These are phyloP conservation scores for Polytolypa hystricis DNA, from an alignment of 2,329 filamentous ascomycete genomes.

Conservation along the genomic window DNA sequence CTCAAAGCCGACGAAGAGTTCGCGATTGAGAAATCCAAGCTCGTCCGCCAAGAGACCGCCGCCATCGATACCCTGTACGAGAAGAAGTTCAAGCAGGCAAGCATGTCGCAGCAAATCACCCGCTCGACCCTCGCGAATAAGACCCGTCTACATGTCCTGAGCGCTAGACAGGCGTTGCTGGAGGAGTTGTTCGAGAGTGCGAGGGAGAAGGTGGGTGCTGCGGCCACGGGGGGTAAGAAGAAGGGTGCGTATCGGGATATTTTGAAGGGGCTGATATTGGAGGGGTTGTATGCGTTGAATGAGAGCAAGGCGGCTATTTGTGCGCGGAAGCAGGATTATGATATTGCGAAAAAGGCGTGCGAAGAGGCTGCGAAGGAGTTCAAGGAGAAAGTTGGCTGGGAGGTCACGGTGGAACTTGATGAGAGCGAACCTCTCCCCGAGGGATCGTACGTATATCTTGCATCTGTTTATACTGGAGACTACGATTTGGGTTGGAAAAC, in stretches of 20 bases:
- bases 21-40: constrained; percentile 96
- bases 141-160: constrained; percentile 78
- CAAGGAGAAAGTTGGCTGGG: constrained; percentile 63
- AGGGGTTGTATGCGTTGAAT: constrained; percentile 79
- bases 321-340: constrained; percentile 69
- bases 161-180: constrained; percentile 78
- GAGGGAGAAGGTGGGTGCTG: constrained; percentile 58
- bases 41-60: constrained; percentile 88
- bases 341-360: constrained; percentile 64
- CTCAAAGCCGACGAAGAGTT: constrained; percentile 99
- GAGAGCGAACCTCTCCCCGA: constrained; percentile 70
- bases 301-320: constrained; percentile 67
- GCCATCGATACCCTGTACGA: constrained; percentile 87
- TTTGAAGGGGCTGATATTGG: constrained; percentile 71
- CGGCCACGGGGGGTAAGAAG: constrained; percentile 44
- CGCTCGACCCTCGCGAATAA: constrained; percentile 94
- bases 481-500: constrained; percentile 5
- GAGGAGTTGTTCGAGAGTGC: constrained; percentile 80
- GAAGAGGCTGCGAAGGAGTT: constrained; percentile 69
- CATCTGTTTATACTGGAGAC: constrained; percentile 1
- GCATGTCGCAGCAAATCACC: constrained; percentile 98
- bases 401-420: constrained; percentile 60
- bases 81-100: constrained; percentile 98
- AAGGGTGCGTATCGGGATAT: constrained; percentile 58
- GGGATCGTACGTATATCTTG: constrained; percentile 56